A percentile compares a stretch with the other conserved stretches of the same genome.
These are phyloP conservation scores for Ogataea methanolica DNA, from an alignment of 805 yeast species.

Conservation along the genomic window DNA sequence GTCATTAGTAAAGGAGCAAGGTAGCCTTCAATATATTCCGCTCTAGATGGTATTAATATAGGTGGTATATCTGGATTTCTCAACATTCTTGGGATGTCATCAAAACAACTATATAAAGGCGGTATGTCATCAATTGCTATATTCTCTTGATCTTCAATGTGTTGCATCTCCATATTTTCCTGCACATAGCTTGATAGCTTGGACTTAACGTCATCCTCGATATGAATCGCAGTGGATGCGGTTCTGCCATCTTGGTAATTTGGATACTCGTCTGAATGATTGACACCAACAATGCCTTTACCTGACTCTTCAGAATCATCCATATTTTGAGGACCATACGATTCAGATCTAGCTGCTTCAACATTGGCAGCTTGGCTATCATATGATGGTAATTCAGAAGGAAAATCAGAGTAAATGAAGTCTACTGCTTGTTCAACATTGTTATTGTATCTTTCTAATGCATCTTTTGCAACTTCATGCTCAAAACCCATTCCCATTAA, in stretches of 20 bases:
- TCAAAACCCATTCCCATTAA: slow-evolving; percentile 27
- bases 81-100: slow-evolving; percentile 27
- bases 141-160: slow-evolving; percentile 4
- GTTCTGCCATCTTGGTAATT: slow-evolving; percentile 9
- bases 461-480: slow-evolving; percentile 26
- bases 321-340: background rate
- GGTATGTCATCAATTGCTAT: background rate
- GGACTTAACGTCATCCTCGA: slow-evolving; percentile 23
- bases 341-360: slow-evolving; percentile 5
- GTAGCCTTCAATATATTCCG: slow-evolving; percentile 33
- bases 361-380: slow-evolving; percentile 9
- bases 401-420: slow-evolving; percentile 29
- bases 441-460: slow-evolving; percentile 30
- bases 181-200: slow-evolving; percentile 21
- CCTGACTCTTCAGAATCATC: background rate
- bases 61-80: slow-evolving; percentile 24
- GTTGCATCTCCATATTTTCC: slow-evolving; percentile 2
- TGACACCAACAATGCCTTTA: background rate
- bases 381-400: slow-evolving; percentile 12
- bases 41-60: slow-evolving; percentile 31
- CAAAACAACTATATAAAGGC: slow-evolving; percentile 25
- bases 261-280: background rate
- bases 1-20: slow-evolving; percentile 38
- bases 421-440: slow-evolving; percentile 32
- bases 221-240: slow-evolving; percentile 12